Evolutionary conservation across 805 yeast genomes (phyloP).

Genomic region (Yamadazyma scolyti): DNA sequence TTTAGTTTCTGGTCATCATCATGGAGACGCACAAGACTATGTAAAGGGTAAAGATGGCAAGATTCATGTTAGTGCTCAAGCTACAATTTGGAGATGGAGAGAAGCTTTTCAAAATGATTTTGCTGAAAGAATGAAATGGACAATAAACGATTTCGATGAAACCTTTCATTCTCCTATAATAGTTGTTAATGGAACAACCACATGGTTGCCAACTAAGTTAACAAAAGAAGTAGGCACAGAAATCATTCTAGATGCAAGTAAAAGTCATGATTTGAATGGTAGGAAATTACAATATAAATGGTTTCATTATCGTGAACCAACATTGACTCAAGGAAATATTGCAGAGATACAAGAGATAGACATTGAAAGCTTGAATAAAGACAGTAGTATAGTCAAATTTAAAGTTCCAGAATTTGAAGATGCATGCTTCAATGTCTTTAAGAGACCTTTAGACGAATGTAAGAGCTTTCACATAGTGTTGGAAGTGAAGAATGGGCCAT

Average conservation of each 20-base stretch:
- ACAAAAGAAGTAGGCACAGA: slow-evolving; percentile 11
- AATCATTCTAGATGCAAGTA: slow-evolving; percentile 17
- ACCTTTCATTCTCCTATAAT: slow-evolving; percentile 20
- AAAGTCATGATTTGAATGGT: slow-evolving; percentile 19
- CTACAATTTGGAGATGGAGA: slow-evolving; percentile 33
- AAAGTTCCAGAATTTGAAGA: not conserved
- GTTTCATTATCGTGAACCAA: slow-evolving; percentile 21
- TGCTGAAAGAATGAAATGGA: slow-evolving; percentile 29
- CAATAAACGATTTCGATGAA: slow-evolving; percentile 19
- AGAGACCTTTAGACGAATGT: slow-evolving; percentile 1
- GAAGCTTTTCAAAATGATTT: slow-evolving; percentile 24
- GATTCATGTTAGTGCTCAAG: slow-evolving; percentile 17
- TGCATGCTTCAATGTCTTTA: slow-evolving; percentile 1
- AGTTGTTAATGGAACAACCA: slow-evolving; percentile 16
- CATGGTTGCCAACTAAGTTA: slow-evolving; percentile 15
- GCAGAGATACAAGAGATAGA: slow-evolving; percentile 1
- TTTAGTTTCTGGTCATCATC: slow-evolving; percentile 12
- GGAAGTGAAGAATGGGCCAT: slow-evolving; percentile 1
- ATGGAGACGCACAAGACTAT: slow-evolving; percentile 20
- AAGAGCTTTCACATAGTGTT: slow-evolving; percentile 1
- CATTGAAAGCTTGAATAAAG: slow-evolving; percentile 1
- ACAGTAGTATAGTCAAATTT: slow-evolving; percentile 1
- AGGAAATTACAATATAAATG: slow-evolving; percentile 15
- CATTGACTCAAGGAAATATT: slow-evolving; percentile 18
- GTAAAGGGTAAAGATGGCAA: slow-evolving; percentile 16